Evolutionary conservation across 441 rosid genomes (phyloP), one percentile per base, ranked within the genome.

Genomic region (Hura crepitans): DNA sequence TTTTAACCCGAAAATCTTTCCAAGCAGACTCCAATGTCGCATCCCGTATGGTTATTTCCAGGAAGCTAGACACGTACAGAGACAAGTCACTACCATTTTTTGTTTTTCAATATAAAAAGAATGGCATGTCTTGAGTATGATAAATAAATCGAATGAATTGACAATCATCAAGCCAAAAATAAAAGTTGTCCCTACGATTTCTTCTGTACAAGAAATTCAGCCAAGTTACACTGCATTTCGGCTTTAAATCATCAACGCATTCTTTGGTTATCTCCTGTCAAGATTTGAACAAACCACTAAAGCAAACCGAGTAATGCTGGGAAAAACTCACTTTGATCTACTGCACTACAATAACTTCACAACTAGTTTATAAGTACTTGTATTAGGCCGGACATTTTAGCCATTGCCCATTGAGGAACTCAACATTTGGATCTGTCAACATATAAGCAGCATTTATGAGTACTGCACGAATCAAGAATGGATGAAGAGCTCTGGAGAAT

Each of bases 361-460:
- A n/a, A 64, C 57, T 62, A 13, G 53, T 28, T 35, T 46, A 39
- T 8, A 27, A 33, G 23, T 57, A 13, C 18, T 63, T 51, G 37
- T 17, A 11, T 42, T 37, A 42, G 13, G 58, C 12, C 14, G 17
- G 17, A 75, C 30, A 74, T 66, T n/a, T 65, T 64, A 65, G 51
- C 77, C 11, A 7, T 65, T 66, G 68, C 73, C 83, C 72, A 71
- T 49, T 2, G 85, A 73, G 49, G 87, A 70, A 79, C 80, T 66
- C 85, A 80, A 60, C 39, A 65, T 75, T 73, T 86, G 89, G 74
- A 86, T 84, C 89, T 88, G 89, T 25, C 72, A 71, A 56, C 62
- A 73, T 54, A 65, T 39, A 71, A 18, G 8, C 30, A 25, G 54
- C 17, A 37, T 30, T 12, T 20, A 33, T 14, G 45, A 64, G 23